Conservation (phyloP, 768 basidiomycete species). For the Collybiopsis confluens region DNA sequence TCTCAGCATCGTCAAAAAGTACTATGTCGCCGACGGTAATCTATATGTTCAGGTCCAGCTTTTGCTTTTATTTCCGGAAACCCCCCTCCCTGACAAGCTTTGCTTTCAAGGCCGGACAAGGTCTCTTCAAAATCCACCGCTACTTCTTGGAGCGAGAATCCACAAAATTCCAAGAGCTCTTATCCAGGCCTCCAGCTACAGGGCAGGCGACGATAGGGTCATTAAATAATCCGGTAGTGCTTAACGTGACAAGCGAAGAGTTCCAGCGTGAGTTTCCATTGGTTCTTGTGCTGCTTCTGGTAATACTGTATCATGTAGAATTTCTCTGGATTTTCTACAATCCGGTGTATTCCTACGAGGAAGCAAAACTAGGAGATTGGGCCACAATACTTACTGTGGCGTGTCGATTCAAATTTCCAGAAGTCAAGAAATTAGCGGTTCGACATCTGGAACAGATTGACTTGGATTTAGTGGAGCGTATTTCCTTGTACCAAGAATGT, state of each 20-base stretch:
- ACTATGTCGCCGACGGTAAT: constrained; percentile 7
- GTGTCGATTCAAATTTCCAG: constrained; percentile 36
- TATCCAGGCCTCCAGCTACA: constrained; percentile 9
- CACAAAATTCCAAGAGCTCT: constrained; percentile 6
- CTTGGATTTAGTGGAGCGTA: constrained; percentile 47
- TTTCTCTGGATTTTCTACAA: constrained; percentile 50
- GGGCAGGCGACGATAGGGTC: neutral
- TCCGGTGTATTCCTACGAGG: constrained; percentile 31
- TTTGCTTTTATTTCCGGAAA: neutral
- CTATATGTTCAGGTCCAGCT: neutral
- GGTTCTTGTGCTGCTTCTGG: too few relatives aligned
- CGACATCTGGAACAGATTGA: constrained; percentile 23
- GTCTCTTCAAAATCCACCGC: constrained; percentile 21
- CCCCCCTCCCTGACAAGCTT: neutral
- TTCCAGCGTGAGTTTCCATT: constrained; percentile 23
- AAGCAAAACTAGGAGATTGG: constrained; percentile 38
- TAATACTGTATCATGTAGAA: constrained; percentile 4
- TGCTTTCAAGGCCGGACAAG: constrained; percentile 4
- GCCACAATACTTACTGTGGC: constrained; percentile 35
- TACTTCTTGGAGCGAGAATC: constrained; percentile 30
- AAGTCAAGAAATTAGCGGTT: constrained; percentile 28
- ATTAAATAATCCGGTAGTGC: neutral
- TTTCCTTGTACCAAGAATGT: constrained; percentile 41
- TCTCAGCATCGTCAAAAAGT: constrained; percentile 1
- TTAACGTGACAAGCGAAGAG: constrained; percentile 30